Percentiles rank a stretch among this genome's conserved stretches.
These are phyloP conservation scores for Trebouxia sp. DNA, from an alignment of 139 green algal genomes.

Conservation along the genomic window DNA sequence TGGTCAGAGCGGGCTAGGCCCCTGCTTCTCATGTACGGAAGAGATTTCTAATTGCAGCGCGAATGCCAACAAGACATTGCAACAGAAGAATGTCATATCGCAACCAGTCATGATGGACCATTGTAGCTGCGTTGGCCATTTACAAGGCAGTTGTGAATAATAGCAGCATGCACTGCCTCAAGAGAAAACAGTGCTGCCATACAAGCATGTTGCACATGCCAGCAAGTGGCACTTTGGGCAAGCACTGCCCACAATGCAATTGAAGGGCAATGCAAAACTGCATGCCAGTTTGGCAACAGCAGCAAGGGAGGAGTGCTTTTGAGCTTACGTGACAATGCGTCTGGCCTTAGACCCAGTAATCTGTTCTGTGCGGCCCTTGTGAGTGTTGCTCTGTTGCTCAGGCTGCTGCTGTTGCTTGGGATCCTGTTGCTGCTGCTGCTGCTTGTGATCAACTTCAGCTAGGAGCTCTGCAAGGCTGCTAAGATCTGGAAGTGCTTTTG, in stretches of 20 bases:
- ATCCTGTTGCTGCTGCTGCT: not conserved
- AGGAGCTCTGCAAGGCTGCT: slow-evolving; percentile 12
- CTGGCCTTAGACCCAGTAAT: slow-evolving; percentile 16
- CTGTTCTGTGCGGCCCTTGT: slow-evolving; percentile 24
- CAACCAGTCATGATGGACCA: too few relatives aligned
- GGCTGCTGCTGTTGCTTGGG: not conserved
- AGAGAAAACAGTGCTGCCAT: too few relatives aligned
- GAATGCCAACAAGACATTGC: too few relatives aligned
- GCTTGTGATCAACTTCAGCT: not conserved
- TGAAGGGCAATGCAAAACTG: not conserved
- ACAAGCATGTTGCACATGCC: not conserved
- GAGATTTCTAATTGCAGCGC: too few relatives aligned
- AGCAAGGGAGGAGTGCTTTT: not conserved
- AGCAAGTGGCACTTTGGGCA: not conserved
- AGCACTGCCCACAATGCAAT: not conserved
- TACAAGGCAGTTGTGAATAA: not conserved
- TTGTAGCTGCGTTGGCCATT: too few relatives aligned
- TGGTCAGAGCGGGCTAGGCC: not conserved
- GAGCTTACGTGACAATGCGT: slow-evolving; percentile 11
- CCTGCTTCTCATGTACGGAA: not conserved
- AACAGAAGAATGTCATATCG: too few relatives aligned
- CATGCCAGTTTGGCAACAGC: not conserved
- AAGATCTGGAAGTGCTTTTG: not conserved
- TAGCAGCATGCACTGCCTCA: not conserved
- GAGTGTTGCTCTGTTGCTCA: not conserved